Percentiles rank a stretch among this genome's conserved stretches.
These are phyloP conservation scores for Aspergillus awamori DNA, from an alignment of 2,329 filamentous ascomycete species.

Conservation along the genomic window DNA sequence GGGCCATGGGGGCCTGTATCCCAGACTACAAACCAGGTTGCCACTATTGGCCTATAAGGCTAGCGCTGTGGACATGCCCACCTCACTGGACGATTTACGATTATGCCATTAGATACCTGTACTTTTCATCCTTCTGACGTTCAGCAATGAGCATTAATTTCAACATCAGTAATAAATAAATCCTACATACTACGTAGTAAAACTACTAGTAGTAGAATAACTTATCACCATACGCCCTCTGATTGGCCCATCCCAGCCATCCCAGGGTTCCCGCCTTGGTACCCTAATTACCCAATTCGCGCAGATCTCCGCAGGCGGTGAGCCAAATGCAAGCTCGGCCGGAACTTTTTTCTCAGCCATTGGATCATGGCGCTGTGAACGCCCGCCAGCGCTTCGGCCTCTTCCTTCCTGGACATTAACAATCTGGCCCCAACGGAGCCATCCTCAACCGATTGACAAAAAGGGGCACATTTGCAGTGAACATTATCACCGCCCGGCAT, in stretches of 20 bases:
- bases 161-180: neutral
- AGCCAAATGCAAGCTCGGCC: constrained; percentile 9
- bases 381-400: neutral
- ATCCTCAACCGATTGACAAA: too few relatives aligned
- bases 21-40: constrained; percentile 37
- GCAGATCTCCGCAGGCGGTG: constrained; percentile 27
- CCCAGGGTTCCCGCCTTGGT: constrained; percentile 11
- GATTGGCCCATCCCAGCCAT: neutral
- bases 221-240: neutral
- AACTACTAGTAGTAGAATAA: too few relatives aligned
- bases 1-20: constrained; percentile 44
- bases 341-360: constrained; percentile 12
- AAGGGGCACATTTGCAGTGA: neutral
- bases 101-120: neutral
- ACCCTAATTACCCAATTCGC: constrained; percentile 18
- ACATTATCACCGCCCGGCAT: constrained; percentile 24
- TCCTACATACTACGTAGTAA: neutral
- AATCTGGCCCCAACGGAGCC: too few relatives aligned
- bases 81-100: constrained; percentile 1
- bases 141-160: too few relatives aligned
- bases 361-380: neutral
- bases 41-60: constrained; percentile 39
- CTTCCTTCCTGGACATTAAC: neutral
- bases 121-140: neutral
- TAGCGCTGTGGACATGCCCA: too few relatives aligned